A percentile compares a stretch with the other conserved stretches of the same genome.
Conservation (phyloP, 805 yeast genomes). For the Monosporozyma unispora region DNA sequence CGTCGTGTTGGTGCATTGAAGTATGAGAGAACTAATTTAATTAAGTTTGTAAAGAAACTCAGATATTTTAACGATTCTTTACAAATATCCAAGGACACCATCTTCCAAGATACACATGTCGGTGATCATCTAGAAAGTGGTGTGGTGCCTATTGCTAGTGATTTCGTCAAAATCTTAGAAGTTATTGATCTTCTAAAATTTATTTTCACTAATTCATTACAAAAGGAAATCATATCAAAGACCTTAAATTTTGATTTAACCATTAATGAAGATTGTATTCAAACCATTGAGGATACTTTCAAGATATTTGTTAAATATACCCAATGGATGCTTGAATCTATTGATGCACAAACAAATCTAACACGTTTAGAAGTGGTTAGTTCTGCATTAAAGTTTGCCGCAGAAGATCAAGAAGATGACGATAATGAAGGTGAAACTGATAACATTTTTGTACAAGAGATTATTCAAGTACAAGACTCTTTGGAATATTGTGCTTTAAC, state of each 20-base stretch:
- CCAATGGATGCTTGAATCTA: slow-evolving; percentile 30
- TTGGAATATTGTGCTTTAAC: slow-evolving; percentile 19
- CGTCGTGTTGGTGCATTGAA: slow-evolving; percentile 25
- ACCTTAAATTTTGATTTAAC: slow-evolving; percentile 24
- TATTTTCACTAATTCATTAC: slow-evolving; percentile 25
- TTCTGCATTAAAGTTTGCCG: slow-evolving; percentile 26
- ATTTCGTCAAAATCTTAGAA: slow-evolving; percentile 23
- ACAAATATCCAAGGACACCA: slow-evolving; percentile 4
- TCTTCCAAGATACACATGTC: neutral
- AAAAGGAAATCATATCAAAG: slow-evolving; percentile 28
- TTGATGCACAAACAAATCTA: slow-evolving; percentile 13
- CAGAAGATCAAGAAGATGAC: slow-evolving; percentile 27
- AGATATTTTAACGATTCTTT: slow-evolving; percentile 27
- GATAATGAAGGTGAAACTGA: slow-evolving; percentile 21
- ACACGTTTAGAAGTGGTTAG: slow-evolving; percentile 24
- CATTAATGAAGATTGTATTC: slow-evolving; percentile 16
- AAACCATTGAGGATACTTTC: slow-evolving; percentile 22
- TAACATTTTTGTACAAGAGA: slow-evolving; percentile 28
- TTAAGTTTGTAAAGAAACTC: slow-evolving; percentile 29
- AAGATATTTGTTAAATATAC: slow-evolving; percentile 29
- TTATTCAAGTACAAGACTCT: slow-evolving; percentile 18
- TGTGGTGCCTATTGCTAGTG: slow-evolving; percentile 15
- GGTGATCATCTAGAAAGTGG: slow-evolving; percentile 5
- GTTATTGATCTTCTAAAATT: slow-evolving; percentile 26
- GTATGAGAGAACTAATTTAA: slow-evolving; percentile 27